Conservation (phyloP, 345 rosid species). For the Citrus cavaleriei region DNA sequence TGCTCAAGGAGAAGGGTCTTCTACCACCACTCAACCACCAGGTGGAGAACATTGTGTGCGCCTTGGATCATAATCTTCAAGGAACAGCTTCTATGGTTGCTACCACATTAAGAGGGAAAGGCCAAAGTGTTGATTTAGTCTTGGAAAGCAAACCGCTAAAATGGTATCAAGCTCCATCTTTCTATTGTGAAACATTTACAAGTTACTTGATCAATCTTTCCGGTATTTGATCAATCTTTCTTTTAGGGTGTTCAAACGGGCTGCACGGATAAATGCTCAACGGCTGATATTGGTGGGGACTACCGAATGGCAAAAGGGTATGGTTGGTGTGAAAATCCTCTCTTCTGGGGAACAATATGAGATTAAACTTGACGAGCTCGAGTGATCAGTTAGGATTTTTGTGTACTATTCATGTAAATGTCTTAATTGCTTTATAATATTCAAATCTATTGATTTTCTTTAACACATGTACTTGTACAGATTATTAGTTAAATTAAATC, state of each 20-base stretch:
- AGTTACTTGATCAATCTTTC: background rate
- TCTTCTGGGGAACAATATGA: conserved; percentile 71
- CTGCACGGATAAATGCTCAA: conserved; percentile 67
- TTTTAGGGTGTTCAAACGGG: conserved; percentile 89
- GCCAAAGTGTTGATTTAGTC: conserved; percentile 78
- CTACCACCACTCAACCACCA: conserved; percentile 61
- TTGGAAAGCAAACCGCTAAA: conserved; percentile 83
- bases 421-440: background rate
- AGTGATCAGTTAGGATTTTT: conserved; percentile 18
- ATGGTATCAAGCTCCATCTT: conserved; percentile 39
- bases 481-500: background rate
- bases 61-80: conserved; percentile 71
- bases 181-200: background rate
- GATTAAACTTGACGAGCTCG: conserved; percentile 66
- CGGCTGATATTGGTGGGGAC: conserved; percentile 80
- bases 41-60: conserved; percentile 76
- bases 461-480: background rate
- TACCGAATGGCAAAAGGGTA: conserved; percentile 76
- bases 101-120: conserved; percentile 66
- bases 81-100: conserved; percentile 85
- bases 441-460: background rate
- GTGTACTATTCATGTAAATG: background rate
- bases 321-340: conserved; percentile 76
- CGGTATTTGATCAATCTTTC: background rate
- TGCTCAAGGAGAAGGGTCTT: conserved; percentile 81